Conservation (phyloP, 225 moss, liverwort and hornwort genomes). For the Takakia lepidozioides region DNA sequence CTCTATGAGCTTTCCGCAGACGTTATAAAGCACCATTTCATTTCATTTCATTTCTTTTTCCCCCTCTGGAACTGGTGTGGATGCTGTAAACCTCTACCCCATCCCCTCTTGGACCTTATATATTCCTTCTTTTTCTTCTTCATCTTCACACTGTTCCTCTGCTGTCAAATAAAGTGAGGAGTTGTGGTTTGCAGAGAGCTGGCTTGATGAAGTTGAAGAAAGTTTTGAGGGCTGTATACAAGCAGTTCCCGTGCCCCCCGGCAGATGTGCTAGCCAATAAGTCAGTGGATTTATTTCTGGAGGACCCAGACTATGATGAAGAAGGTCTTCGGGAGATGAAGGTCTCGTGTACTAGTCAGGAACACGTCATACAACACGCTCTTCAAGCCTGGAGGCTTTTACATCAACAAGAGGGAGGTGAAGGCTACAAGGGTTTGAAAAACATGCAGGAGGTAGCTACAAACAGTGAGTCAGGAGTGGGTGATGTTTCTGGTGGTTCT, state of each 20-base stretch:
- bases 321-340: constrained; percentile 55
- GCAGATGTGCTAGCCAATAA: constrained; percentile 49
- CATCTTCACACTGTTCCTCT: background rate
- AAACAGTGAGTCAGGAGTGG: constrained; percentile 12
- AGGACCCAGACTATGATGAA: constrained; percentile 80
- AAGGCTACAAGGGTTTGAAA: constrained; percentile 7
- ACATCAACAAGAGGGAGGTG: constrained; percentile 7
- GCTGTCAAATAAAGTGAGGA: background rate
- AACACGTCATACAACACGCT: constrained; percentile 45
- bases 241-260: constrained; percentile 84
- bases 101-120: too few species aligned
- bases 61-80: too few species aligned
- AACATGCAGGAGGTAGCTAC: constrained; percentile 7
- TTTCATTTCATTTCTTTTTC: too few species aligned
- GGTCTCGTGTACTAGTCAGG: constrained; percentile 32
- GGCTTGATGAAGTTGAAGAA: constrained; percentile 83
- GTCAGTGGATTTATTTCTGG: constrained; percentile 72
- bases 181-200: constrained; percentile 54
- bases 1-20: too few species aligned
- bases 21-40: too few species aligned
- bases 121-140: too few species aligned
- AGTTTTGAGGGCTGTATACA: constrained; percentile 85
- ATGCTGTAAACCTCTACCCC: too few species aligned
- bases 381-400: constrained; percentile 29
- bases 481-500: constrained; percentile 19